These are phyloP conservation scores for Penicillium glabrum DNA, from an alignment of 2,329 filamentous ascomycete genomes.

Conservation along the genomic window DNA sequence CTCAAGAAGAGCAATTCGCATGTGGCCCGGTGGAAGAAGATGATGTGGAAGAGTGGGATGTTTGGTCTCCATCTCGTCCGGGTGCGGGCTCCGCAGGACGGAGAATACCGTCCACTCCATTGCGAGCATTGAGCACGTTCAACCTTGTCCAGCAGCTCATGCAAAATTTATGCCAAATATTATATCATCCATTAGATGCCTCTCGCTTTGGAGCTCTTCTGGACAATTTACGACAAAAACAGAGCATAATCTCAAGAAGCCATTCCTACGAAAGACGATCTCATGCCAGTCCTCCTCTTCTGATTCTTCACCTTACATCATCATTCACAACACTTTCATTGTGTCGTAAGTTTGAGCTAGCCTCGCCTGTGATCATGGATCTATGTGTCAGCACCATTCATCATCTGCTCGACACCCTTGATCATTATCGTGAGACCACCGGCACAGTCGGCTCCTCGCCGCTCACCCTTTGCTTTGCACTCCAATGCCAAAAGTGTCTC, in stretches of 20 bases:
- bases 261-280: conserved; percentile 3
- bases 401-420: conserved; percentile 6
- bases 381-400: conserved; percentile 1
- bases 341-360: not conserved
- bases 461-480: conserved; percentile 12
- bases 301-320: conserved; percentile 14
- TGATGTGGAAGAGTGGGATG: conserved; percentile 20
- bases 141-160: conserved; percentile 13
- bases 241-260: not conserved
- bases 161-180: conserved; percentile 2
- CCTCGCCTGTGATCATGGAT: not conserved
- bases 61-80: conserved; percentile 10
- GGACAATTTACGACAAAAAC: conserved; percentile 1
- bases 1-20: conserved; percentile 5
- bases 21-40: conserved; percentile 12
- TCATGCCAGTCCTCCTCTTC: conserved; percentile 9
- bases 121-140: conserved; percentile 16
- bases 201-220: not conserved
- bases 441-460: conserved; percentile 8
- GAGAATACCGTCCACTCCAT: conserved; percentile 3
- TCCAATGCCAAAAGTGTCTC: conserved; percentile 11
- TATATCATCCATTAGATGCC: not conserved
- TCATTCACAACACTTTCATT: conserved; percentile 12
- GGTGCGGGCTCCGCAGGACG: not conserved
- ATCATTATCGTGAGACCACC: conserved; percentile 12